Evolutionary conservation across 768 basidiomycete genomes (phyloP).

Genomic region (Pisolithus sp.): DNA sequence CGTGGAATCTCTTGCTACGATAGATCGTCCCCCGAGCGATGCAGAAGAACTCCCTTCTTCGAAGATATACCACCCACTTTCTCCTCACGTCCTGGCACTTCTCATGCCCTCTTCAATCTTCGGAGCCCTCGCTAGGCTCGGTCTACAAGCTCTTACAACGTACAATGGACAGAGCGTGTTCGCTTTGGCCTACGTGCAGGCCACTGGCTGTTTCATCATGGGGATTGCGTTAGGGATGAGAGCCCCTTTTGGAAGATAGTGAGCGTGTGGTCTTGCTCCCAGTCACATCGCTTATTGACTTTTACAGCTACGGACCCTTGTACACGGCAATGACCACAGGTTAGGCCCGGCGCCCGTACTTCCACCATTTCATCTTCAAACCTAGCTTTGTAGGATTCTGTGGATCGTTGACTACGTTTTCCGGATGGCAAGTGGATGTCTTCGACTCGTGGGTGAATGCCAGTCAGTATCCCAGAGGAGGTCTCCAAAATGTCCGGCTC

Average conservation of each 20-base stretch:
- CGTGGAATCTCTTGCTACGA: constrained; percentile 34
- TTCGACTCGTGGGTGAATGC: constrained; percentile 83
- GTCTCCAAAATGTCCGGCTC: constrained; percentile 64
- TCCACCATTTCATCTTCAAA: not conserved
- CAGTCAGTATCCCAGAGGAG: constrained; percentile 45
- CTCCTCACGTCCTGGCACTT: constrained; percentile 58
- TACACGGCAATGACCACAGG: constrained; percentile 88
- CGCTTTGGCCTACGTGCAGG: constrained; percentile 79
- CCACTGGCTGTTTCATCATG: constrained; percentile 87
- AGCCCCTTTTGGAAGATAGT: constrained; percentile 71
- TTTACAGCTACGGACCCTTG: constrained; percentile 72
- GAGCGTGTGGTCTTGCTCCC: constrained; percentile 26
- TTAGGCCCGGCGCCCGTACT: constrained; percentile 21
- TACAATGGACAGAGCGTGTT: constrained; percentile 78
- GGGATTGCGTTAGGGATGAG: constrained; percentile 69
- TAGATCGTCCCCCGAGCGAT: constrained; percentile 36
- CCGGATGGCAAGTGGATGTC: constrained; percentile 86
- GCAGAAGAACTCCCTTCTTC: constrained; percentile 26
- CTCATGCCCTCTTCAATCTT: constrained; percentile 80
- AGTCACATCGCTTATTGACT: constrained; percentile 5
- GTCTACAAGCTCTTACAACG: constrained; percentile 63
- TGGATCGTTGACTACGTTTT: constrained; percentile 95
- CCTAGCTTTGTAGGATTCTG: constrained; percentile 63
- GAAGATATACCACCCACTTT: constrained; percentile 46
- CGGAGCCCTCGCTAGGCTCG: constrained; percentile 79